Conservation (phyloP, 306 rosid genomes). For the Begonia fuchsioides region DNA sequence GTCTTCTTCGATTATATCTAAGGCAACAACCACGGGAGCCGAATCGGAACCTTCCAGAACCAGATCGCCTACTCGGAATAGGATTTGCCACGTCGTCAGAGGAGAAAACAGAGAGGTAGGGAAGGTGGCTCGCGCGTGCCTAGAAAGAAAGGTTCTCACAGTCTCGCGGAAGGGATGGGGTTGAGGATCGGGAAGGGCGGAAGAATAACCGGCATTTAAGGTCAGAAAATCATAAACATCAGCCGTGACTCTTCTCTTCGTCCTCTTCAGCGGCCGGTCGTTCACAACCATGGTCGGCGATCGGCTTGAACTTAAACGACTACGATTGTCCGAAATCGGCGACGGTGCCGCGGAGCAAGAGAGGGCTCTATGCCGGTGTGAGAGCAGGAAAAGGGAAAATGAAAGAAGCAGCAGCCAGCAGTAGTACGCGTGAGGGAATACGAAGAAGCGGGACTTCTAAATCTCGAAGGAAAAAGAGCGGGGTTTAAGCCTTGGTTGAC, state of each 20-base stretch:
- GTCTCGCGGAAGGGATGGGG: conserved; percentile 47
- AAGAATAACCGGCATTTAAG: conserved; percentile 19
- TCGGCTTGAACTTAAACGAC: too few species aligned
- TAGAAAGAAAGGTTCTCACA: conserved; percentile 41
- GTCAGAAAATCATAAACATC: conserved; percentile 68
- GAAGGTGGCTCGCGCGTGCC: conserved; percentile 63
- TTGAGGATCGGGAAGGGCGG: conserved; percentile 12
- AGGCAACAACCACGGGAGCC: conserved; percentile 41
- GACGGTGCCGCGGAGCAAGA: too few species aligned
- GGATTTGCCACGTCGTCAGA: conserved; percentile 78
- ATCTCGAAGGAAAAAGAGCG: too few species aligned
- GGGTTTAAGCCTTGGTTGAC: too few species aligned
- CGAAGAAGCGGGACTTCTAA: too few species aligned
- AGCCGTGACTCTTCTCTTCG: conserved; percentile 77
- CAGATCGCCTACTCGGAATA: conserved; percentile 53
- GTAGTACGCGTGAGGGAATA: too few species aligned
- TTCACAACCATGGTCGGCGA: conserved; percentile 45
- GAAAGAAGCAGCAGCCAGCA: too few species aligned
- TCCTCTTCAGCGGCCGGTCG: conserved; percentile 63
- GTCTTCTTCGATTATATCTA: conserved; percentile 84
- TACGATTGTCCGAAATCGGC: too few species aligned
- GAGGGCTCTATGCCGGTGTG: too few species aligned
- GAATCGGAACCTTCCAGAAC: conserved; percentile 27
- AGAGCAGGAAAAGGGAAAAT: too few species aligned
- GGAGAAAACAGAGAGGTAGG: conserved; percentile 76